Evolutionary conservation across 352 stramenopile species (phyloP).

Genomic region (Phytophthora cajani): DNA sequence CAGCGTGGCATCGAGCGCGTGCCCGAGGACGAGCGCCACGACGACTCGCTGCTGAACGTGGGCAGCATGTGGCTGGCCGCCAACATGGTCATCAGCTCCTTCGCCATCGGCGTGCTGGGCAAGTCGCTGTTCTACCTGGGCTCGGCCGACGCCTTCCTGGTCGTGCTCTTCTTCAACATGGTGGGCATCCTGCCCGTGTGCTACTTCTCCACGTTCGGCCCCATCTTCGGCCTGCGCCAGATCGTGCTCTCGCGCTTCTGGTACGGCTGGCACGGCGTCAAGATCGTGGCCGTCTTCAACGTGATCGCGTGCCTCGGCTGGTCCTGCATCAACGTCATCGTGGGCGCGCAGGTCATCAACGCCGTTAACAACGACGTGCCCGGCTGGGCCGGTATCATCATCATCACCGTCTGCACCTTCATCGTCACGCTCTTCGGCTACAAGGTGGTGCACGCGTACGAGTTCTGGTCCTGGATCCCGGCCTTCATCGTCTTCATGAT

Average conservation of each 20-base stretch:
- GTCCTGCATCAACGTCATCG: constrained; percentile 58
- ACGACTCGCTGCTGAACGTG: constrained; percentile 50
- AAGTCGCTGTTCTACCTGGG: constrained; percentile 55
- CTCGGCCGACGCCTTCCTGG: constrained; percentile 48
- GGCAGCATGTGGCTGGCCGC: constrained; percentile 54
- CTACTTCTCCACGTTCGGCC: constrained; percentile 54
- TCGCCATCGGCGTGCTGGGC: constrained; percentile 51
- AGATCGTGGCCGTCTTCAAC: constrained; percentile 54
- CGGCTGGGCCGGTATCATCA: constrained; percentile 53
- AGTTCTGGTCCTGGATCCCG: constrained; percentile 61
- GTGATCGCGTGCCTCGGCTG: constrained; percentile 51
- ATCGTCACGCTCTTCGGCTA: constrained; percentile 58
- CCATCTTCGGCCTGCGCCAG: constrained; percentile 53
- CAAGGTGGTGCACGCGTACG: constrained; percentile 57
- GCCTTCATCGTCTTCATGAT: constrained; percentile 59
- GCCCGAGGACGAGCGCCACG: constrained; percentile 49
- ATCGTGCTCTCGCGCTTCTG: constrained; percentile 61
- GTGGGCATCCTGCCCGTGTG: constrained; percentile 50
- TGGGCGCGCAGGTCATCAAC: constrained; percentile 58
- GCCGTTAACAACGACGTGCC: constrained; percentile 52
- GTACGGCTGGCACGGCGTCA: constrained; percentile 55
- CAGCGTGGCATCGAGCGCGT: constrained; percentile 56
- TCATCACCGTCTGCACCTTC: constrained; percentile 53
- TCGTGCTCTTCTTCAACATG: constrained; percentile 53
- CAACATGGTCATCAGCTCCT: constrained; percentile 59